phyloP scores from a whole-genome alignment of 768 basidiomycete species.

The Panellus pusillus region DNA sequence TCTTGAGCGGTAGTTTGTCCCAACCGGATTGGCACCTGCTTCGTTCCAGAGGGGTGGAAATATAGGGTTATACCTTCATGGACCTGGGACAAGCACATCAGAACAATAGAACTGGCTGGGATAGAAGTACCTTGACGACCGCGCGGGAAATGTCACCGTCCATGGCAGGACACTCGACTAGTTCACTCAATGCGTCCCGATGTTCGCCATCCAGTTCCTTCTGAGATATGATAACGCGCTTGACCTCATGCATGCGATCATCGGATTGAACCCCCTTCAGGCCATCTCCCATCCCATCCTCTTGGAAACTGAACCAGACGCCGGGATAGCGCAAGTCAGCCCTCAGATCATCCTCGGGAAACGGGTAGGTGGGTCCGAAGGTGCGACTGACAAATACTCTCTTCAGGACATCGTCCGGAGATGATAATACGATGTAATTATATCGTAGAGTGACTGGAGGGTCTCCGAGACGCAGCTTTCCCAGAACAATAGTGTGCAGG shows the following conservation, averaged over 20 bases:
- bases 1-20: constrained; percentile 84
- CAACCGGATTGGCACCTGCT: constrained; percentile 59
- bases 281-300: constrained; percentile 61
- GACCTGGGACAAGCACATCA: constrained; percentile 43
- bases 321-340: constrained; percentile 82
- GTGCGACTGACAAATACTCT: constrained; percentile 66
- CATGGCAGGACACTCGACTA: constrained; percentile 65
- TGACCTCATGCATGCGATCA: constrained; percentile 74
- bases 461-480: constrained; percentile 63
- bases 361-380: constrained; percentile 82
- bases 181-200: constrained; percentile 74
- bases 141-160: constrained; percentile 67
- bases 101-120: not conserved
- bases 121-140: constrained; percentile 56
- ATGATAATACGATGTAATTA: constrained; percentile 62
- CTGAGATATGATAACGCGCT: constrained; percentile 71
- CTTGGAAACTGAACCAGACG: constrained; percentile 82
- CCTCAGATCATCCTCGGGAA: constrained; percentile 27
- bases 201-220: constrained; percentile 56
- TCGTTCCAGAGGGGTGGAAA: constrained; percentile 57
- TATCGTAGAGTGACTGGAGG: constrained; percentile 71
- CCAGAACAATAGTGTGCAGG: constrained; percentile 74
- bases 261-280: constrained; percentile 53
- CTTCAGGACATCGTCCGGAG: constrained; percentile 57
- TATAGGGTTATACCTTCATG: constrained; percentile 71